Percentiles rank a stretch among this genome's conserved stretches.
Conservation (phyloP, 148 eudicot genomes). For the Talinum fruticosum region DNA sequence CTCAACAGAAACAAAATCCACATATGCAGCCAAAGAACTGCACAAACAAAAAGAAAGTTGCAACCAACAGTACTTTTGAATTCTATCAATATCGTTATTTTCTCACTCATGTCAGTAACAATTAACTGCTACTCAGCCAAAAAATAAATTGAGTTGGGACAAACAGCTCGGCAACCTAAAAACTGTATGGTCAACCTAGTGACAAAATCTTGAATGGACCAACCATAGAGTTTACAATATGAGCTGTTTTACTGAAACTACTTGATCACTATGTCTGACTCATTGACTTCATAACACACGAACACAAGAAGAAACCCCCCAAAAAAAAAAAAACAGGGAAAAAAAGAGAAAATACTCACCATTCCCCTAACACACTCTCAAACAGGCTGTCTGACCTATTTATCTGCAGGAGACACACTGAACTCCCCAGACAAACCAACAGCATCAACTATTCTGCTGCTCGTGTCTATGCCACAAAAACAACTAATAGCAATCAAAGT, state of each 20-base stretch:
- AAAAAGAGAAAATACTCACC: neutral
- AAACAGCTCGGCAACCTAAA: neutral
- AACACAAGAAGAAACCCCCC: neutral
- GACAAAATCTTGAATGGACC: neutral
- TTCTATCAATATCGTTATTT: neutral
- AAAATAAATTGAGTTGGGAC: neutral
- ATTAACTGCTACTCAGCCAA: neutral
- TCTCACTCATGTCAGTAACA: neutral
- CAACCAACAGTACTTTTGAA: neutral
- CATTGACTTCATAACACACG: neutral
- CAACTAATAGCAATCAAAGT: neutral
- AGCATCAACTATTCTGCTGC: neutral
- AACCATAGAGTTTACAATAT: neutral
- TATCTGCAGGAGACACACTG: too few species aligned
- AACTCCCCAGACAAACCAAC: too few species aligned
- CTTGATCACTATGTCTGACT: neutral
- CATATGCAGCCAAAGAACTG: neutral
- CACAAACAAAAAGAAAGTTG: neutral
- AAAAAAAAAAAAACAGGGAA: neutral
- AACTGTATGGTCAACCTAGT: neutral
- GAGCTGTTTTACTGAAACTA: neutral
- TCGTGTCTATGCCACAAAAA: neutral
- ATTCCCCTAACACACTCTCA: neutral
- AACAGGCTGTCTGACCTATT: neutral
- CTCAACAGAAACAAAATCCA: too few species aligned